These are phyloP conservation scores for Stephanodiscus minutulus DNA, from an alignment of 108 stramenopile species.

Conservation along the genomic window DNA sequence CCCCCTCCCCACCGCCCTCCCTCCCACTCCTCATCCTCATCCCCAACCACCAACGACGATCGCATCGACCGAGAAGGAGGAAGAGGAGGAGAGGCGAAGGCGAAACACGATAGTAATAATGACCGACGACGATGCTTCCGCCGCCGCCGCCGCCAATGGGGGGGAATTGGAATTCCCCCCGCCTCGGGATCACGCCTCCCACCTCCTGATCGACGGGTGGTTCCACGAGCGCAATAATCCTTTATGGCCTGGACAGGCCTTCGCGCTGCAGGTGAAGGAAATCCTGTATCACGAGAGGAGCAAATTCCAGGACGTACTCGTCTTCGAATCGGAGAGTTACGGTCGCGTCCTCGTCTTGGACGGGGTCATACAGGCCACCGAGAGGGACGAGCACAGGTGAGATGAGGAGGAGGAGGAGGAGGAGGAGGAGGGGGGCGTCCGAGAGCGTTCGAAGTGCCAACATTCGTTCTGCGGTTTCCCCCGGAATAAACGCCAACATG, in stretches of 20 bases:
- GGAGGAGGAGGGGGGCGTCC: neutral
- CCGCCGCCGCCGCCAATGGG: neutral
- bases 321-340: conserved; percentile 90
- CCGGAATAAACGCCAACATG: too few relatives aligned
- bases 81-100: too few relatives aligned
- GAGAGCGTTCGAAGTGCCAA: too few relatives aligned
- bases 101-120: neutral
- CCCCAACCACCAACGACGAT: too few relatives aligned
- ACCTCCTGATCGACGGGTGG: conserved; percentile 85
- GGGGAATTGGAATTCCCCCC: conserved; percentile 15
- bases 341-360: conserved; percentile 96
- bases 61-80: too few relatives aligned
- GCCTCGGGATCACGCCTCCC: conserved; percentile 23
- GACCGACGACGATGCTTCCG: neutral
- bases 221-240: conserved; percentile 84
- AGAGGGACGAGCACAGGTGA: conserved; percentile 83
- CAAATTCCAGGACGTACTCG: conserved; percentile 93
- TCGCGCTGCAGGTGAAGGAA: conserved; percentile 81
- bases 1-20: too few relatives aligned
- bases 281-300: conserved; percentile 81
- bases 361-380: conserved; percentile 97
- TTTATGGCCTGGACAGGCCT: conserved; percentile 90
- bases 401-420: neutral
- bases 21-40: too few relatives aligned
- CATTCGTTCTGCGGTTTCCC: too few relatives aligned